Percentiles rank a stretch among this genome's conserved stretches.
phyloP scores from a whole-genome alignment of 495 filamentous ascomycete species.

The Pyronema domesticum region DNA sequence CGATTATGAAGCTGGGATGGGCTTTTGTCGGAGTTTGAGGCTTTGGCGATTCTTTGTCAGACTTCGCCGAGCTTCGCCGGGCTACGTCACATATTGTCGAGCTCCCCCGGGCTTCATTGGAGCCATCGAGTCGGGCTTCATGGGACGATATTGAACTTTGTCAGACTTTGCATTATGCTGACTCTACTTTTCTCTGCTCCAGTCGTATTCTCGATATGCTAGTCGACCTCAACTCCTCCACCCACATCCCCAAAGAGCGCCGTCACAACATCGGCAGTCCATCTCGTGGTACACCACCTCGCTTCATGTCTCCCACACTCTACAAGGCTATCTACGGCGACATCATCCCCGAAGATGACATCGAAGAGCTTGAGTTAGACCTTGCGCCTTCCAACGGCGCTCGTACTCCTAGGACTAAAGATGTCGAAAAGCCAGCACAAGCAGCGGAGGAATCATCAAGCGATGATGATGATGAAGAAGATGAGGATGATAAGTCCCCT shows the following conservation, averaged over 20 bases:
- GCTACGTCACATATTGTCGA: no score
- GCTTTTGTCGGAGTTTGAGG: neutral
- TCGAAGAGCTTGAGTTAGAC: conserved; percentile 13
- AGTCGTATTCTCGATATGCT: conserved; percentile 70
- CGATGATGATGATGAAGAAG: conserved; percentile 14
- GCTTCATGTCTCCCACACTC: conserved; percentile 28
- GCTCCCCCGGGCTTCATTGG: no score
- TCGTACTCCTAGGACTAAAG: neutral
- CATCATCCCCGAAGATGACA: conserved; percentile 28
- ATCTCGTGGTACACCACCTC: conserved; percentile 16
- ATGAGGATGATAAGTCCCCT: conserved; percentile 11
- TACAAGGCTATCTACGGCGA: conserved; percentile 29
- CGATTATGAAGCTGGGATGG: conserved; percentile 7
- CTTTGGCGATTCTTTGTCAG: neutral
- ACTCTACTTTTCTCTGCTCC: neutral
- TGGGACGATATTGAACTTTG: neutral
- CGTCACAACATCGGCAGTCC: conserved; percentile 37
- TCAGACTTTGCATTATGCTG: conserved; percentile 5
- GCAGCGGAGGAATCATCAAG: neutral
- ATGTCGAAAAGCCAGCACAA: neutral
- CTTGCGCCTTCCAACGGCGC: conserved; percentile 9
- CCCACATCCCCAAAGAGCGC: conserved; percentile 52
- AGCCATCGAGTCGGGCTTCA: no score
- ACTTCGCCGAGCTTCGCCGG: no score
- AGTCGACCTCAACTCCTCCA: conserved; percentile 65